Base-by-base conservation (phyloP, 257 asterid genomes). In the Solanum rostratum region DNA sequence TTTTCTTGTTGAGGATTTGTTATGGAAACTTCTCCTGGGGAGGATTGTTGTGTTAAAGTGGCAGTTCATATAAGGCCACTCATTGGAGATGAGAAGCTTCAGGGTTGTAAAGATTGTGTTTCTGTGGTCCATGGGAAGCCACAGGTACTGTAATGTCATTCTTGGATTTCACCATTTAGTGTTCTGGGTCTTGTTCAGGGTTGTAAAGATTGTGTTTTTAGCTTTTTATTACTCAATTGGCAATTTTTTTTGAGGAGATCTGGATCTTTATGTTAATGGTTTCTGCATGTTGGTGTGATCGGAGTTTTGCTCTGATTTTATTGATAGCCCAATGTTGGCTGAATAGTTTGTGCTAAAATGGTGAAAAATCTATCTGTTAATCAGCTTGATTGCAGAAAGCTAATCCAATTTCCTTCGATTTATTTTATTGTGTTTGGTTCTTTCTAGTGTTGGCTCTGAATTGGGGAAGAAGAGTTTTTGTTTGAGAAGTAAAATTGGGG, bases 81-180 rank as follows among this genome's bases (percentile, higher is more conserved):
- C 82, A 90, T 97, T 68, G 99, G 98, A 55, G 99, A 97, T 88
- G 99, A 97, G 87, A 93, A 85, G 90, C 93, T 97, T 88, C 99
- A 94, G 90, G 98, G 99, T 46, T 97, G 99, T 87, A 91, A 95
- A 85, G 99, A 97, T 89, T 97, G 99, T 89, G 99, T 94, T 24
- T 84, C 97, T 71, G 88, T 97, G 50, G 93, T 89, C 57, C 88
- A 94, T 83, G 97, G 94, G 83, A 97, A 97, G 87, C 99, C 98
- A 86, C 99, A 97, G 99, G 99, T 97, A 20, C 80, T 60, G 63
- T 83, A 90, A 90, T 93, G 96, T 85, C 90, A 70, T 87, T 84
- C 54, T 84, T 80, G 90, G 43, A 86, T 66, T 66, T 83, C 85
- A 88, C 33, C 79, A 43, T 45, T 86, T n/a, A 55, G 43, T 24